Evolutionary conservation across 352 stramenopile species (phyloP).

Genomic region (Aphanomyces astaci): DNA sequence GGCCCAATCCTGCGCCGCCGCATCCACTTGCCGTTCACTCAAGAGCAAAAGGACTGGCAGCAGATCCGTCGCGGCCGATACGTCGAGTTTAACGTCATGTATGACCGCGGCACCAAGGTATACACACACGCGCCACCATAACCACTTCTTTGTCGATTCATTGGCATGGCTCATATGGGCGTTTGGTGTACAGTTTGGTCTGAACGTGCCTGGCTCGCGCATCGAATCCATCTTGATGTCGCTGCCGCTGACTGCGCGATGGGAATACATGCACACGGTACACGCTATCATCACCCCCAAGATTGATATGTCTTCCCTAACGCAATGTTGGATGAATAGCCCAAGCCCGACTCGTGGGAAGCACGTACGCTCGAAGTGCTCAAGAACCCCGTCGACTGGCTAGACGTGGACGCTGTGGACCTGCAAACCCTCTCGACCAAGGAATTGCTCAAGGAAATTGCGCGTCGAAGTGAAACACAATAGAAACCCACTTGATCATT

Average conservation of each 20-base stretch:
- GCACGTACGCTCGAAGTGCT: constrained; percentile 90
- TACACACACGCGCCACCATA: background rate
- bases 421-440: constrained; percentile 60
- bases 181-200: constrained; percentile 73
- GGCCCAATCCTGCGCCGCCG: constrained; percentile 92
- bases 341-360: constrained; percentile 84
- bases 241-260: constrained; percentile 93
- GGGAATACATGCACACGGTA: constrained; percentile 91
- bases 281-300: too few species aligned
- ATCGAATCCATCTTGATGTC: constrained; percentile 99
- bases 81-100: constrained; percentile 99
- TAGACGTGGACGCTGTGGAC: constrained; percentile 73
- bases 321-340: constrained; percentile 43
- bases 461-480: constrained; percentile 48
- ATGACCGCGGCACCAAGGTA: constrained; percentile 94
- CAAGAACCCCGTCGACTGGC: constrained; percentile 92
- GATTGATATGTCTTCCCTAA: background rate
- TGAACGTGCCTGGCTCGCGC: constrained; percentile 92
- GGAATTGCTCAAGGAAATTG: constrained; percentile 69
- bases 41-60: constrained; percentile 97
- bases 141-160: background rate
- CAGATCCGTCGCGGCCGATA: constrained; percentile 94
- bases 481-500: background rate
- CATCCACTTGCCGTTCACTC: constrained; percentile 93
- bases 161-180: background rate